A percentile compares a stretch with the other conserved stretches of the same genome.
Evolutionary conservation across 164 flowering plant species (phyloP).

Genomic region (Piper betle): DNA sequence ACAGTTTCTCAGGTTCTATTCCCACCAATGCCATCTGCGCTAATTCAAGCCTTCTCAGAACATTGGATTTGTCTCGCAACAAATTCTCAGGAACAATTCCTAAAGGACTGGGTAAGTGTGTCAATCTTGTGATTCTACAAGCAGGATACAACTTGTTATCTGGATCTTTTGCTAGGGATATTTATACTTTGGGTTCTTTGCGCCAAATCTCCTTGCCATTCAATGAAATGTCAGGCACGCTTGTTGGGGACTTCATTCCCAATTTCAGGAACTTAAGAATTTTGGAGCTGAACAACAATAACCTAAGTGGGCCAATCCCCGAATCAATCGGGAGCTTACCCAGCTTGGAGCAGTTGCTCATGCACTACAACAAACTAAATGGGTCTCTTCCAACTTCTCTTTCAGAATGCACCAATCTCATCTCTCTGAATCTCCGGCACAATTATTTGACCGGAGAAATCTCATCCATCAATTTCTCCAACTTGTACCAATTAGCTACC

Average conservation of each 20-base stretch:
- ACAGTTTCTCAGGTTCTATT: slow-evolving; percentile 43
- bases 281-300: slow-evolving; percentile 29
- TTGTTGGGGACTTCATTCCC: slow-evolving; percentile 35
- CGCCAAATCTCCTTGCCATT: slow-evolving; percentile 42
- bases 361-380: too few relatives aligned
- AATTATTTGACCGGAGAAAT: too few relatives aligned
- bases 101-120: slow-evolving; percentile 34
- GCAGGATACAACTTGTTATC: slow-evolving; percentile 41
- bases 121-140: slow-evolving; percentile 28
- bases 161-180: slow-evolving; percentile 42
- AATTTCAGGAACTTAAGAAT: slow-evolving; percentile 45
- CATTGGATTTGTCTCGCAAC: slow-evolving; percentile 60
- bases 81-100: slow-evolving; percentile 35
- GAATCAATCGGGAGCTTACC: too few relatives aligned
- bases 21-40: slow-evolving; percentile 28
- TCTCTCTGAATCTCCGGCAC: too few relatives aligned
- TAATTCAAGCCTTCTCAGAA: slow-evolving; percentile 21
- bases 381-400: too few relatives aligned
- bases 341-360: too few relatives aligned
- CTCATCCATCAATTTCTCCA: too few relatives aligned
- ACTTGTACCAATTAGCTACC: too few relatives aligned
- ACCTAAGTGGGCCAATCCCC: too few relatives aligned
- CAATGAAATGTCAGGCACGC: slow-evolving; percentile 51
- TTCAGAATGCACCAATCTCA: too few relatives aligned
- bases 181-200: slow-evolving; percentile 40